These are phyloP conservation scores for Cladophialophora exuberans DNA, from an alignment of 2,329 filamentous ascomycete species.

Conservation along the genomic window DNA sequence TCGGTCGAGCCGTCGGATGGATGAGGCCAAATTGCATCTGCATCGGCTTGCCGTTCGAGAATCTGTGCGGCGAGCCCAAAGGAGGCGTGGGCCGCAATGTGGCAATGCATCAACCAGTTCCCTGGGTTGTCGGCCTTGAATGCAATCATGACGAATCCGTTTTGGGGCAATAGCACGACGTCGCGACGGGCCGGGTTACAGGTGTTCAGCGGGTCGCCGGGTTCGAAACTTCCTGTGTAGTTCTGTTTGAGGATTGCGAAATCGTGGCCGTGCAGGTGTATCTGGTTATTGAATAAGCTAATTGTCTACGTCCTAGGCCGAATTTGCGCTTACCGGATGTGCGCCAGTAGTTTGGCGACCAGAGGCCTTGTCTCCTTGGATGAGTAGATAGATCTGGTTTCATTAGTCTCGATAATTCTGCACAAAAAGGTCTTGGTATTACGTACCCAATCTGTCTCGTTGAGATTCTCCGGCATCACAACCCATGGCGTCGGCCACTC, in stretches of 20 bases:
- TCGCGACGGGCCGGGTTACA: constrained; percentile 68
- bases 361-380: background rate
- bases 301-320: background rate
- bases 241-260: constrained; percentile 62
- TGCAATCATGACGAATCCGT: constrained; percentile 64
- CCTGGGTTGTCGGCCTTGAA: constrained; percentile 52
- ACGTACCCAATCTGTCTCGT: background rate
- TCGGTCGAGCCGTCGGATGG: too few relatives aligned
- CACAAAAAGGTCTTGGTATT: background rate
- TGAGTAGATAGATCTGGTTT: background rate
- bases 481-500: background rate
- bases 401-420: too few relatives aligned
- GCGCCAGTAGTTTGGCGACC: background rate
- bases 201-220: constrained; percentile 64
- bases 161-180: constrained; percentile 62
- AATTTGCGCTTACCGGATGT: background rate
- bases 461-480: background rate
- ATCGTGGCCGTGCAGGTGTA: constrained; percentile 73
- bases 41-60: constrained; percentile 24
- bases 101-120: constrained; percentile 76
- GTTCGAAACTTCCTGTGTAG: constrained; percentile 44
- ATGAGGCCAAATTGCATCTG: background rate
- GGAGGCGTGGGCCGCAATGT: constrained; percentile 76
- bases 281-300: constrained; percentile 50
- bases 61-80: constrained; percentile 62